Base-by-base conservation (phyloP, 2,329 filamentous ascomycete genomes). In the Stylonectria norvegica region DNA sequence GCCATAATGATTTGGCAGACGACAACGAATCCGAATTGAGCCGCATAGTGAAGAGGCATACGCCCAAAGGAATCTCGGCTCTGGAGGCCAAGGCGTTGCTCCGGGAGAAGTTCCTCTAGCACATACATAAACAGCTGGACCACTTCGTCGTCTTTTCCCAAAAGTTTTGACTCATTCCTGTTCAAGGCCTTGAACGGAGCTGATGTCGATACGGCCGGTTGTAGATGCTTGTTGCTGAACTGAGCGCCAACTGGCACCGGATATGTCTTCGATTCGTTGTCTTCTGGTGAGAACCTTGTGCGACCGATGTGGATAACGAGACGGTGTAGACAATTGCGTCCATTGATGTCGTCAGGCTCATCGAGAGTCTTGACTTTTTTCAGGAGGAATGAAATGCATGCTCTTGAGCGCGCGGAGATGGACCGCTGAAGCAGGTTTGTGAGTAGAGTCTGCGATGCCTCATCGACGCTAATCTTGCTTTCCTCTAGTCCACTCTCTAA, bases 1-100 rank as follows among this genome's bases (percentile, higher is more conserved):
- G 84, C 81, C 69, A 96, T 90, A 51, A 97, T 78, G 17, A 90
- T 75, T 59, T 95, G 78, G 58, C 89, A 95, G 8, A 96, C 83
- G n/a, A 89, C 79, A 4, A 93, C 86, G 54, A 96, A 89, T 3
- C 93, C 93, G 59, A 94, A 95, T 61, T 97, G 89, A 0, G 93
- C 91, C 3, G 89, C 89, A 60, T 96, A 96, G 62, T 97, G 91
- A 9, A 97, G 73, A 2, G 91, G 89, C 11, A 91, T 76, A 4
- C 91, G 85, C 3, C 89, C 90, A 45, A 91, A 86, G 0, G 81
- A 75, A 64, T 97, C 91, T 43, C 76, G 81, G 10, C 78, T 77
- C 35, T 76, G 70, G 9, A 97, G 69, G 0, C 85, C 84, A 10
- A 62, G 50, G 9, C 83, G 79, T 52, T 97, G 91, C 8, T 76